Evolutionary conservation across 805 yeast species (phyloP).

Genomic region (Kodamaea kaohsiungensis): DNA sequence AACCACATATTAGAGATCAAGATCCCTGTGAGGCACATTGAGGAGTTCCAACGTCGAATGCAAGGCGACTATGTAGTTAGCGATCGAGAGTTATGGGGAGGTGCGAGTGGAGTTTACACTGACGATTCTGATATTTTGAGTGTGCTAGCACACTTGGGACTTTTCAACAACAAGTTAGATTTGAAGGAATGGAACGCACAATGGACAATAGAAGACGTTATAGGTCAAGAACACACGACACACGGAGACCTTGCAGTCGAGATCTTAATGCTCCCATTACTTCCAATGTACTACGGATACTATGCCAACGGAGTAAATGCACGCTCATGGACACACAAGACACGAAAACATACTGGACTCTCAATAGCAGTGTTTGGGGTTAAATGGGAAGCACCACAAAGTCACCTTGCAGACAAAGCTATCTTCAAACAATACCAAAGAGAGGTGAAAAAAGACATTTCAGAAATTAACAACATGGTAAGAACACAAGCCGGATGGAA

Average conservation of each 20-base stretch:
- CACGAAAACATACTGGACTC: slow-evolving; percentile 70
- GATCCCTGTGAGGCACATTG: slow-evolving; percentile 49
- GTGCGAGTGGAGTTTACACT: slow-evolving; percentile 75
- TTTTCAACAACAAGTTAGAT: slow-evolving; percentile 43
- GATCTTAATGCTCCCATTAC: slow-evolving; percentile 64
- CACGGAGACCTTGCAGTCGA: slow-evolving; percentile 57
- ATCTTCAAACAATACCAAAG: slow-evolving; percentile 29
- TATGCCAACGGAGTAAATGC: slow-evolving; percentile 71
- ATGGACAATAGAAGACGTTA: slow-evolving; percentile 30
- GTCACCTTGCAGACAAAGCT: slow-evolving; percentile 28
- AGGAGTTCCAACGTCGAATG: slow-evolving; percentile 34
- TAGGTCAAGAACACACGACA: slow-evolving; percentile 5
- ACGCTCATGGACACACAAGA: slow-evolving; percentile 60
- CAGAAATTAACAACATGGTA: slow-evolving; percentile 10
- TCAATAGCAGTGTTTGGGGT: slow-evolving; percentile 64
- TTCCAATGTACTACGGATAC: slow-evolving; percentile 64
- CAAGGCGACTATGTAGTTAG: slow-evolving; percentile 31
- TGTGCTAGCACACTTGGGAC: slow-evolving; percentile 74
- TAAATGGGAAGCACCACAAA: slow-evolving; percentile 44
- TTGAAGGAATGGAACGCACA: slow-evolving; percentile 32
- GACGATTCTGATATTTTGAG: slow-evolving; percentile 88
- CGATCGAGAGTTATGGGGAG: slow-evolving; percentile 75
- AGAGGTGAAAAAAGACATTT: slow-evolving; percentile 27
- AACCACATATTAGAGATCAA: slow-evolving; percentile 55
- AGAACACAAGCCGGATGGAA: slow-evolving; percentile 31